These are phyloP conservation scores for Lepraria neglecta DNA, from an alignment of 495 filamentous ascomycete species.

Conservation along the genomic window DNA sequence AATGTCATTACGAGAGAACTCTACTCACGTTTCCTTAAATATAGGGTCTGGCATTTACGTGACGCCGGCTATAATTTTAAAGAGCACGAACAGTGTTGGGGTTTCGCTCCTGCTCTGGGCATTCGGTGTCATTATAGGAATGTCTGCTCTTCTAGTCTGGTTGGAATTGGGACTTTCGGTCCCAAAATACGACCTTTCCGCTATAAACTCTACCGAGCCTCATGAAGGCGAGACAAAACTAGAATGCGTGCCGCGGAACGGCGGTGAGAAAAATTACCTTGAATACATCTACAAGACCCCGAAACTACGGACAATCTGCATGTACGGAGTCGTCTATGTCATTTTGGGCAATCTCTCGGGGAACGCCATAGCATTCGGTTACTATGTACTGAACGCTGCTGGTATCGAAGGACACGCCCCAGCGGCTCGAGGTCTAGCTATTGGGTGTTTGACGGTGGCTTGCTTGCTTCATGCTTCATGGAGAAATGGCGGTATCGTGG, in stretches of 20 bases:
- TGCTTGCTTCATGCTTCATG: conserved; percentile 45
- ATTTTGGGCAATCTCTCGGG: conserved; percentile 45
- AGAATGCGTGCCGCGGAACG: conserved; percentile 39
- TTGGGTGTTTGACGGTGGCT: conserved; percentile 36
- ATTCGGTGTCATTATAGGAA: conserved; percentile 32
- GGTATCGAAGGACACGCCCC: conserved; percentile 23
- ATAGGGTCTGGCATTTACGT: conserved; percentile 38
- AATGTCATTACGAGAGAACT: not conserved
- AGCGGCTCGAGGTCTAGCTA: conserved; percentile 38
- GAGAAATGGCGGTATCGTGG: conserved; percentile 42
- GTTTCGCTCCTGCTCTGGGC: conserved; percentile 38
- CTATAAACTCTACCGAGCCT: not conserved
- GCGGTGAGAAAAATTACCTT: conserved; percentile 50
- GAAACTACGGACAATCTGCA: conserved; percentile 35
- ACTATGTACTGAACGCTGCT: conserved; percentile 33
- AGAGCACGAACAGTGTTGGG: conserved; percentile 35
- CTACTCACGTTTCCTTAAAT: not conserved
- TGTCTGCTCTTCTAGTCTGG: conserved; percentile 37
- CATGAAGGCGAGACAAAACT: conserved; percentile 9
- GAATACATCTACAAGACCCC: conserved; percentile 40
- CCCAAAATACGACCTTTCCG: conserved; percentile 34
- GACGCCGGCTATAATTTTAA: conserved; percentile 33
- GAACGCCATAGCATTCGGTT: conserved; percentile 43
- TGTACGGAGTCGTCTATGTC: conserved; percentile 45
- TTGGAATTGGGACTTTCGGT: conserved; percentile 42